A percentile compares a stretch with the other conserved stretches of the same genome.
Evolutionary conservation across 2,329 filamentous ascomycete species (phyloP).

Genomic region (Alternaria atra): DNA sequence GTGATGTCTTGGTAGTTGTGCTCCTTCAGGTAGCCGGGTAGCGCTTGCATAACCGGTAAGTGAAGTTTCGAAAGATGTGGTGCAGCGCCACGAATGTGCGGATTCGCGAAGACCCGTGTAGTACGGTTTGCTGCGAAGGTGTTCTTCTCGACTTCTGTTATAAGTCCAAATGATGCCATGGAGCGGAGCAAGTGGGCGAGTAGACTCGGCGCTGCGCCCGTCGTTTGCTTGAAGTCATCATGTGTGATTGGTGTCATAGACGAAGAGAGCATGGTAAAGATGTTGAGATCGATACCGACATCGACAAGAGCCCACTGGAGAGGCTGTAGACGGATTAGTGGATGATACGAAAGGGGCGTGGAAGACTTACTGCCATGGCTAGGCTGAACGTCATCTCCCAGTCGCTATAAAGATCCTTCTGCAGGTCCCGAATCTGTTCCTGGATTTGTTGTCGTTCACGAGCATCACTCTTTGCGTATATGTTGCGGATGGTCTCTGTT

Average conservation of each 20-base stretch:
- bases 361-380: not conserved
- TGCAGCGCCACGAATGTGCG: constrained; percentile 37
- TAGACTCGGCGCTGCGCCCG: constrained; percentile 37
- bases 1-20: constrained; percentile 38
- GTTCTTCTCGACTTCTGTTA: constrained; percentile 40
- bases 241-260: constrained; percentile 19
- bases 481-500: constrained; percentile 27
- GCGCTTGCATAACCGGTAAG: constrained; percentile 27
- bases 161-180: constrained; percentile 42
- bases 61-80: constrained; percentile 35
- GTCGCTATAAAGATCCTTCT: constrained; percentile 34
- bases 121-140: constrained; percentile 40
- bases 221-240: constrained; percentile 29
- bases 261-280: not conserved
- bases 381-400: constrained; percentile 34
- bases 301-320: too few species aligned
- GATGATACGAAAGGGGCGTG: not conserved
- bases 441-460: constrained; percentile 31
- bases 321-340: constrained; percentile 1
- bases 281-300: too few species aligned
- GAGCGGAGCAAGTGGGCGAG: constrained; percentile 46
- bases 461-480: constrained; percentile 31
- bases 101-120: constrained; percentile 39
- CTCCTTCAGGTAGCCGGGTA: constrained; percentile 44
- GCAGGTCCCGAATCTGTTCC: constrained; percentile 36